Conservation (phyloP, 768 basidiomycete species). For the Podaxis sp. region DNA sequence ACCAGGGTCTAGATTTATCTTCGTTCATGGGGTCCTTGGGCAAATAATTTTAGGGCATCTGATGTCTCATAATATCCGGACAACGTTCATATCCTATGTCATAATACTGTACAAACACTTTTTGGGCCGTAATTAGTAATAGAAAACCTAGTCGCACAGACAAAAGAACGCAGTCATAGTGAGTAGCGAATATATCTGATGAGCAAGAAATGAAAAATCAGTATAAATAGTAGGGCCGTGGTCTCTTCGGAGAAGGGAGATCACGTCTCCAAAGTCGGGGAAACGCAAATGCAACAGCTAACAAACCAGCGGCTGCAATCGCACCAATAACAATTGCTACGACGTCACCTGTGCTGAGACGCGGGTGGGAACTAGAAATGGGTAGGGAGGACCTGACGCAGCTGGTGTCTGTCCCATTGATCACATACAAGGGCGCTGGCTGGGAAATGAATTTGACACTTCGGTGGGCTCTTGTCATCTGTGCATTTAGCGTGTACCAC, state of each 20-base stretch:
- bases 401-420: slow-evolving; percentile 19
- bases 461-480: slow-evolving; percentile 23
- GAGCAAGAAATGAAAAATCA: neutral
- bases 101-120: slow-evolving; percentile 13
- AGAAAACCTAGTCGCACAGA: slow-evolving; percentile 9
- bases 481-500: slow-evolving; percentile 24
- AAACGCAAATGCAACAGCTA: slow-evolving; percentile 23
- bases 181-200: neutral
- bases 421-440: slow-evolving; percentile 32
- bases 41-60: slow-evolving; percentile 29
- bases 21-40: slow-evolving; percentile 87
- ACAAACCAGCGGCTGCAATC: slow-evolving; percentile 18
- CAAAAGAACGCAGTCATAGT: neutral
- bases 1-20: slow-evolving; percentile 81
- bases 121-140: slow-evolving; percentile 2
- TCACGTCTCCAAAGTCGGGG: slow-evolving; percentile 26
- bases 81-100: slow-evolving; percentile 6
- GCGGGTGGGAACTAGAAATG: neutral
- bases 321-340: slow-evolving; percentile 25
- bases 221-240: slow-evolving; percentile 7
- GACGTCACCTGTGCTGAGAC: slow-evolving; percentile 20
- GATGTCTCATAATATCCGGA: neutral
- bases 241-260: slow-evolving; percentile 17
- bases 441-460: slow-evolving; percentile 17
- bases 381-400: slow-evolving; percentile 20